Conservation (phyloP, 495 filamentous ascomycete species). For the Neurospora sp. region DNA sequence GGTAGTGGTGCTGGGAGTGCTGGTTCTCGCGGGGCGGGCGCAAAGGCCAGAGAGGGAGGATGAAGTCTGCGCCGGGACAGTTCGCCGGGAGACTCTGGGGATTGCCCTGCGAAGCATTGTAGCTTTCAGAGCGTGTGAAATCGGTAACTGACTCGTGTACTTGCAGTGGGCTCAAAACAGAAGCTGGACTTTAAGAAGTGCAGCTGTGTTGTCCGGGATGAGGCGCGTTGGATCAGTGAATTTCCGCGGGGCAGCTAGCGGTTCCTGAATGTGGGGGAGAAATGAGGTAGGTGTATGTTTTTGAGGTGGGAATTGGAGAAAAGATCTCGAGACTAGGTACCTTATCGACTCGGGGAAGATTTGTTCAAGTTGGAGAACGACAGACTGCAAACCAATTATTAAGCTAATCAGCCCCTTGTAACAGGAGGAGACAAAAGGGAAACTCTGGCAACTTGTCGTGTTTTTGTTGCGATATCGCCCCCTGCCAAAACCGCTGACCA, state of each 20-base stretch:
- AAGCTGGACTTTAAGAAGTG: not conserved
- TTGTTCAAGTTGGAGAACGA: not conserved
- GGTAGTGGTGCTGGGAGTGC: not conserved
- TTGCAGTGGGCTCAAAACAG: not conserved
- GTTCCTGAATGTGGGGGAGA: not conserved
- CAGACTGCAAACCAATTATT: not conserved
- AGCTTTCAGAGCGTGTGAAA: not conserved
- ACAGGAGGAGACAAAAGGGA: not conserved
- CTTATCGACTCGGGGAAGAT: not conserved
- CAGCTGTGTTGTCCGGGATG: not conserved
- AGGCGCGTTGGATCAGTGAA: too few relatives aligned
- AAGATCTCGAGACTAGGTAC: not conserved
- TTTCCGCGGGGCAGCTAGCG: not conserved
- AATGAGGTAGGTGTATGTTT: too few relatives aligned
- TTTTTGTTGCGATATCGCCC: not conserved
- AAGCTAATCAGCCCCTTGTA: not conserved
- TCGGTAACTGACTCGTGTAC: not conserved
- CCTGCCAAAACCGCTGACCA: not conserved
- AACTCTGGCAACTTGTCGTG: not conserved
- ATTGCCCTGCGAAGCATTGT: constrained; percentile 21
- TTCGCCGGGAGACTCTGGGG: constrained; percentile 16
- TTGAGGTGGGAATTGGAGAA: not conserved
- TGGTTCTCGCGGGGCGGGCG: constrained; percentile 1
- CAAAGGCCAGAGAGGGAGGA: constrained; percentile 4
- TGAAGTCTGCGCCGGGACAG: constrained; percentile 2